These are phyloP conservation scores for Ustilago hordei DNA, from an alignment of 1,284 basidiomycete species.

Conservation along the genomic window DNA sequence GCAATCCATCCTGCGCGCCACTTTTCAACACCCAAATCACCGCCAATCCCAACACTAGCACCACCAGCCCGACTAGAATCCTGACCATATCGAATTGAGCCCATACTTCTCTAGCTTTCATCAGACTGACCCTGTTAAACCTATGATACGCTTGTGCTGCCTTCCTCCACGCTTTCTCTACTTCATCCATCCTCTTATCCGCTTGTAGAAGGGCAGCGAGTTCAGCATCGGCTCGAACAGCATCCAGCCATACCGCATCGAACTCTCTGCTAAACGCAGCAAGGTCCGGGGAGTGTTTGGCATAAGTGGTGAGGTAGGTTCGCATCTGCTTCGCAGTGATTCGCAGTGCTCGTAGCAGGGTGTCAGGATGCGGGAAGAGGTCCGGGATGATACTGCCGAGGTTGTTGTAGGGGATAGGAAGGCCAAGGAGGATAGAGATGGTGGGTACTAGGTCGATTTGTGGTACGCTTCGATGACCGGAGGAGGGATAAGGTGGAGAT, in stretches of 20 bases:
- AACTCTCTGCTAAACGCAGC: conserved; percentile 64
- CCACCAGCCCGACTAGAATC: conserved; percentile 77
- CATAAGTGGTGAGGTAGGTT: conserved; percentile 82
- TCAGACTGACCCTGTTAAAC: conserved; percentile 78
- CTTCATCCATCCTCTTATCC: conserved; percentile 1
- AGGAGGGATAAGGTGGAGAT: conserved; percentile 32
- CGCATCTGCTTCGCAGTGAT: conserved; percentile 84
- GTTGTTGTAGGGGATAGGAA: conserved; percentile 95
- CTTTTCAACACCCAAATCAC: conserved; percentile 22
- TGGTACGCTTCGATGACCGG: conserved; percentile 78
- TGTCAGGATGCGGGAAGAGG: conserved; percentile 74
- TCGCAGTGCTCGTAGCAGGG: conserved; percentile 76
- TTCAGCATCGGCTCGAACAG: conserved; percentile 54
- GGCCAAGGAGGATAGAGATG: conserved; percentile 87
- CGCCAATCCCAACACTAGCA: conserved; percentile 67
- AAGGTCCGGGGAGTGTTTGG: conserved; percentile 77
- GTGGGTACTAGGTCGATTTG: conserved; percentile 96
- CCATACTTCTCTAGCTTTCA: conserved; percentile 86
- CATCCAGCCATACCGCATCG: conserved; percentile 45
- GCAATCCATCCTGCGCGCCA: conserved; percentile 22
- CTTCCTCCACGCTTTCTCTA: conserved; percentile 21
- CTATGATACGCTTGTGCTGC: conserved; percentile 63
- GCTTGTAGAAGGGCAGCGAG: conserved; percentile 12
- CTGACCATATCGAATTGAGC: conserved; percentile 87
- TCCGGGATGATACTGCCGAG: conserved; percentile 92